A percentile compares a stretch with the other conserved stretches of the same genome.
phyloP scores from a whole-genome alignment of 176 grass and related monocot species.

The Zea luxurians region DNA sequence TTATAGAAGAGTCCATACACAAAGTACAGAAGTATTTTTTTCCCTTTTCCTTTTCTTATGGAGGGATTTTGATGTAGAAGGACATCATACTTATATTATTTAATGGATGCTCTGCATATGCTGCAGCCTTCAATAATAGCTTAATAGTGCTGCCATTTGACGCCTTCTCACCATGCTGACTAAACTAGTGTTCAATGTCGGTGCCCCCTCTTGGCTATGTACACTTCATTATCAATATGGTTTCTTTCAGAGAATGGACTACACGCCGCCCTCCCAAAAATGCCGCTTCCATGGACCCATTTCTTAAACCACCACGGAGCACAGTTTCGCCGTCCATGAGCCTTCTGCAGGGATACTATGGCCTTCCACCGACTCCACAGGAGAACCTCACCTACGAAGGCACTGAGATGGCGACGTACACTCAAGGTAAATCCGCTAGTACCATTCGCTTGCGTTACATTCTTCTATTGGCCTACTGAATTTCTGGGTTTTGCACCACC shows the following conservation, averaged over 20 bases:
- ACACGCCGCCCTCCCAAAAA: not conserved
- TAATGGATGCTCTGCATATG: not conserved
- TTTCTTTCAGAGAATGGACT: constrained; percentile 52
- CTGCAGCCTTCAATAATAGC: no score
- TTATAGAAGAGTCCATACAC: not conserved
- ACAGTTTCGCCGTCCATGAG: constrained; percentile 49
- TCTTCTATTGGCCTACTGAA: not conserved
- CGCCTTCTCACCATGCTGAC: no score
- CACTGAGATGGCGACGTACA: not conserved
- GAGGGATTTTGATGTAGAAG: not conserved
- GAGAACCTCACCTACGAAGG: constrained; percentile 10
- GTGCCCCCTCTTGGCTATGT: no score
- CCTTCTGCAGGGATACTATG: constrained; percentile 58
- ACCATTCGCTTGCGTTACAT: constrained; percentile 7
- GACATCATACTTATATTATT: not conserved
- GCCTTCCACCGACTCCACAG: constrained; percentile 29
- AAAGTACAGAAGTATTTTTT: not conserved
- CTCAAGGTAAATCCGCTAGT: constrained; percentile 31
- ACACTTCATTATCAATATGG: not conserved
- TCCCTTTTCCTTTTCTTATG: not conserved
- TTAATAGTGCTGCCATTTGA: no score
- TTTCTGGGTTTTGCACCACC: not conserved
- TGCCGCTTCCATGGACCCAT: constrained; percentile 43
- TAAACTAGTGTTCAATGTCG: no score
- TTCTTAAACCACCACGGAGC: constrained; percentile 41